Evolutionary conservation across 1,284 basidiomycete genomes (phyloP).

Genomic region (Ceratobasidium sp.): DNA sequence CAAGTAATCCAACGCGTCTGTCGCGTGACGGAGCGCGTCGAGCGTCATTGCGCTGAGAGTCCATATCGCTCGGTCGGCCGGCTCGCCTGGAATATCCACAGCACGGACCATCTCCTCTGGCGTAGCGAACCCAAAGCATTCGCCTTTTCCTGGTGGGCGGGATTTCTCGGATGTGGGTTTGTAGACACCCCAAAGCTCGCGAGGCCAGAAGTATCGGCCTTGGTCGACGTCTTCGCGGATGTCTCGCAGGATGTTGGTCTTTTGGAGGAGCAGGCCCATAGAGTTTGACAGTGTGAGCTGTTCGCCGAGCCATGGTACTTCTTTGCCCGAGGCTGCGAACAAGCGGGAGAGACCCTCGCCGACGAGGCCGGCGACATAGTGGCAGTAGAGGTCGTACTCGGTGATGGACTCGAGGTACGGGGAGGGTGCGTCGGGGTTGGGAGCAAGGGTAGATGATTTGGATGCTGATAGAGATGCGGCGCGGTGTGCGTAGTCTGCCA

Average conservation of each 20-base stretch:
- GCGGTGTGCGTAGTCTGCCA: slow-evolving; percentile 95
- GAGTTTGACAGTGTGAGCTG: slow-evolving; percentile 93
- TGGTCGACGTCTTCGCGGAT: slow-evolving; percentile 93
- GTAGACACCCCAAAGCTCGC: slow-evolving; percentile 83
- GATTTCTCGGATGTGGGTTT: slow-evolving; percentile 51
- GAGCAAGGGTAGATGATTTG: not conserved
- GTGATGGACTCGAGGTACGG: slow-evolving; percentile 75
- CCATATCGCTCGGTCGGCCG: slow-evolving; percentile 76
- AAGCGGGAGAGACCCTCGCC: slow-evolving; percentile 96
- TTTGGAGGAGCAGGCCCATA: slow-evolving; percentile 98
- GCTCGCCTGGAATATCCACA: slow-evolving; percentile 62
- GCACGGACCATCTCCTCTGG: slow-evolving; percentile 69
- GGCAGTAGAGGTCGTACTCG: slow-evolving; percentile 98
- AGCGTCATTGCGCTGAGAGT: slow-evolving; percentile 91
- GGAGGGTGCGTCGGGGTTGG: slow-evolving; percentile 66
- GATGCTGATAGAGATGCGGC: slow-evolving; percentile 63
- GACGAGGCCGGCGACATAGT: slow-evolving; percentile 98
- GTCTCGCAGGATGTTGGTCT: slow-evolving; percentile 98
- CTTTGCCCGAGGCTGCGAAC: slow-evolving; percentile 90
- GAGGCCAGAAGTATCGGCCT: slow-evolving; percentile 94
- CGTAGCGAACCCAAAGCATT: slow-evolving; percentile 74
- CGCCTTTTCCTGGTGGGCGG: slow-evolving; percentile 53
- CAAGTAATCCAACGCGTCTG: slow-evolving; percentile 92
- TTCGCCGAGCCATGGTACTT: slow-evolving; percentile 79
- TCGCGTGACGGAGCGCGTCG: slow-evolving; percentile 89